These are phyloP conservation scores for Yarrowia deformans DNA, from an alignment of 805 yeast species.

Conservation along the genomic window DNA sequence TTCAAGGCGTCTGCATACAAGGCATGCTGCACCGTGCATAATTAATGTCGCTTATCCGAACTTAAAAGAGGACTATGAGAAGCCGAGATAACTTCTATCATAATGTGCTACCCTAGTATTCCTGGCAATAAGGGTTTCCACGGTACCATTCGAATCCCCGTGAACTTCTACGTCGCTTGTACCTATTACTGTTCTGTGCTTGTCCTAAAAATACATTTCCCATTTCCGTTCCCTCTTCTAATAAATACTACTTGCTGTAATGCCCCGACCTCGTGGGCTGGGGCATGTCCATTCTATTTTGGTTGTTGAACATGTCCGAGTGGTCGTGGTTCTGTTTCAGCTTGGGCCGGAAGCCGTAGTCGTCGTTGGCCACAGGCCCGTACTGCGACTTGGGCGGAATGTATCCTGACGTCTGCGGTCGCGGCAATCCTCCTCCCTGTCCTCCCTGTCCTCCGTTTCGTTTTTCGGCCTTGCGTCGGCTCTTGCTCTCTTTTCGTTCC, in stretches of 20 bases:
- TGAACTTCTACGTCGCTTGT: no score
- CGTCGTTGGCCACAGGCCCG: neutral
- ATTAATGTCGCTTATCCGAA: neutral
- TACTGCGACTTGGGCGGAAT: conserved; percentile 25
- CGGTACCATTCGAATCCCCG: no score
- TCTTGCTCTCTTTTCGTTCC: conserved; percentile 5
- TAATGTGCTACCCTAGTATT: no score
- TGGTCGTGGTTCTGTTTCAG: conserved; percentile 30
- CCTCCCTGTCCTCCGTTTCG: neutral
- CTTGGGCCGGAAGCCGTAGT: conserved; percentile 7
- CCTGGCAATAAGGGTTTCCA: no score
- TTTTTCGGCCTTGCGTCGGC: conserved; percentile 7
- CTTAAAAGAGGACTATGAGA: neutral
- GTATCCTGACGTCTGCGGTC: conserved; percentile 25
- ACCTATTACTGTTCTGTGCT: no score
- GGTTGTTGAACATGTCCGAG: conserved; percentile 24
- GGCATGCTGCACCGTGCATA: neutral
- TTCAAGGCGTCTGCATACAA: neutral
- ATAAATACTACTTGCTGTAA: conserved; percentile 29
- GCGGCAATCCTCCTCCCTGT: neutral
- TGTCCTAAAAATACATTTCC: conserved; percentile 18
- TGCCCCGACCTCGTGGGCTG: conserved; percentile 34
- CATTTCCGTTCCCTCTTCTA: no score
- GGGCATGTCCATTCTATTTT: conserved; percentile 13
- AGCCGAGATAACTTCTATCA: no score